Evolutionary conservation across 805 yeast genomes (phyloP).

Genomic region (Zygosaccharomyces pseudorouxii): DNA sequence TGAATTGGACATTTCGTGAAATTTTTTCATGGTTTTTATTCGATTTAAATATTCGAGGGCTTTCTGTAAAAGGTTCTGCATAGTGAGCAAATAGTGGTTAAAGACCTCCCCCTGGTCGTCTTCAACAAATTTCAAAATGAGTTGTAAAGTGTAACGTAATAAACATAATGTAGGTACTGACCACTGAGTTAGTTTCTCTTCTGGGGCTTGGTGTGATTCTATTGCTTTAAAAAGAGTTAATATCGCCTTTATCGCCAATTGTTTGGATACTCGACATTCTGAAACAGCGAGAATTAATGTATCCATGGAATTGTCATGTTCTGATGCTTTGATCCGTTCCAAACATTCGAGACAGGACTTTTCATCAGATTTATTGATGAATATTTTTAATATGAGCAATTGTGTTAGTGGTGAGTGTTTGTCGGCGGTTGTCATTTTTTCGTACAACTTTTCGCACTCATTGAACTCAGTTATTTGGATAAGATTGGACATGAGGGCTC

Average conservation of each 20-base stretch:
- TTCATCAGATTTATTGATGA: conserved; percentile 15
- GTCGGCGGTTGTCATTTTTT: conserved; percentile 25
- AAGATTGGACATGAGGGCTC: conserved; percentile 35
- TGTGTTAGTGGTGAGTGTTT: conserved; percentile 31
- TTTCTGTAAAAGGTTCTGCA: conserved; percentile 8
- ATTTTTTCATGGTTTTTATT: conserved; percentile 5
- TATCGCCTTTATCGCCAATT: conserved; percentile 28
- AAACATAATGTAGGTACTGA: conserved; percentile 26
- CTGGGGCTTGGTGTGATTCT: conserved; percentile 8
- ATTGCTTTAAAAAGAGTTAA: conserved; percentile 27
- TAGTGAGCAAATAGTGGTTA: conserved; percentile 5
- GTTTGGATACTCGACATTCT: conserved; percentile 25
- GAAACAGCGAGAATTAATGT: conserved; percentile 34
- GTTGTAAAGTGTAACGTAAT: conserved; percentile 32
- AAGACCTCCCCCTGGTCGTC: conserved; percentile 6
- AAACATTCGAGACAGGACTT: conserved; percentile 26
- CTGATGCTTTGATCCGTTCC: conserved; percentile 34
- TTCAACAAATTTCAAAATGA: conserved; percentile 29
- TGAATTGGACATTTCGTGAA: conserved; percentile 1
- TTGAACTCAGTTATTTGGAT: conserved; percentile 23
- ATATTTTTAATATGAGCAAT: conserved; percentile 32
- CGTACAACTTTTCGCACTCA: conserved; percentile 21
- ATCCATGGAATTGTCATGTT: conserved; percentile 35
- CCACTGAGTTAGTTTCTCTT: conserved; percentile 7
- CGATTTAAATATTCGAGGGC: conserved; percentile 11